phyloP scores from a whole-genome alignment of 2,329 filamentous ascomycete genomes.

The Xylaria sp. region DNA sequence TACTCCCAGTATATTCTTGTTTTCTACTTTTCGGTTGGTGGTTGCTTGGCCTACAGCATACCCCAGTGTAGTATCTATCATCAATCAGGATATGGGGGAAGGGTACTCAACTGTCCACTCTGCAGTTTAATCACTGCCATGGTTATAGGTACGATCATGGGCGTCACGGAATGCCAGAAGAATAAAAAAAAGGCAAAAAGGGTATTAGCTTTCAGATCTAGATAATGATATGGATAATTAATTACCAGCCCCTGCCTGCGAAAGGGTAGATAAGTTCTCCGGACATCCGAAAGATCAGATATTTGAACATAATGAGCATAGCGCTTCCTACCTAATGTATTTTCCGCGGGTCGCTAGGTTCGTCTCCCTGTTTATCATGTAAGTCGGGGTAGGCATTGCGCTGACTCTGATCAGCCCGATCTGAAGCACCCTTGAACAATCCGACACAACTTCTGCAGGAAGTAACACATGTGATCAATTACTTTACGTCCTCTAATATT shows the following conservation, averaged over 20 bases:
- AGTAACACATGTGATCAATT: no score
- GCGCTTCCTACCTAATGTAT: no score
- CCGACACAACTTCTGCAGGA: no score
- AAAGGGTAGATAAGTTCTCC: no score
- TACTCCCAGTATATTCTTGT: not conserved
- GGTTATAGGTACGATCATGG: not conserved
- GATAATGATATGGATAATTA: not conserved
- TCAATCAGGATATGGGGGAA: slow-evolving; percentile 3
- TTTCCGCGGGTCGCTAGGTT: no score
- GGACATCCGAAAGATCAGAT: no score
- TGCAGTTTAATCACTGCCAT: slow-evolving; percentile 5
- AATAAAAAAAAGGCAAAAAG: not conserved
- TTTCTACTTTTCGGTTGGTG: not conserved
- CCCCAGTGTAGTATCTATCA: slow-evolving; percentile 2
- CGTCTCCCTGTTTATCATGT: no score
- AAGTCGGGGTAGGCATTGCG: no score
- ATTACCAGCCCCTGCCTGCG: not conserved
- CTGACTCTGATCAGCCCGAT: no score
- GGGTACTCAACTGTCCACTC: not conserved
- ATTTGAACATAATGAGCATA: no score
- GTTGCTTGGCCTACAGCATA: slow-evolving; percentile 2
- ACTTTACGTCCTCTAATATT: no score
- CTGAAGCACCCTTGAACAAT: no score
- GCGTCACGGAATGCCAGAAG: not conserved
- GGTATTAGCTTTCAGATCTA: not conserved